Percentiles rank a stretch among this genome's conserved stretches.
phyloP scores from a whole-genome alignment of 495 filamentous ascomycete genomes.

The Peziza echinospora region DNA sequence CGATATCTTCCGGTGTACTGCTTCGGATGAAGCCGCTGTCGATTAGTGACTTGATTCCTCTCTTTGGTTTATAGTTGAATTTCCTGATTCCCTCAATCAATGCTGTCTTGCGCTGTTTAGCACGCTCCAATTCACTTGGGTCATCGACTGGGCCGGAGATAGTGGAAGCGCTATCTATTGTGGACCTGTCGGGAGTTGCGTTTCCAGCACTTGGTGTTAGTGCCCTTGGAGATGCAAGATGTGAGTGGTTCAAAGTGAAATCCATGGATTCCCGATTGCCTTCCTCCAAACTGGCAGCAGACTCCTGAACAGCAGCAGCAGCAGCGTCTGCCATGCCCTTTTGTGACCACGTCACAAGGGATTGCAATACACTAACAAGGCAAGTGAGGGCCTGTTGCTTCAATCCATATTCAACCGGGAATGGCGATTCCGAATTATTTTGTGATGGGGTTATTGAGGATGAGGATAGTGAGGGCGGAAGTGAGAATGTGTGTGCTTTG shows the following conservation, averaged over 20 bases:
- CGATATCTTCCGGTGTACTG: constrained; percentile 58
- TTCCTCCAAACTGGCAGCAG: constrained; percentile 32
- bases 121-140: constrained; percentile 72
- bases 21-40: constrained; percentile 69
- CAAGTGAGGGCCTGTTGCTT: constrained; percentile 76
- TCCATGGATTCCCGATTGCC: constrained; percentile 69
- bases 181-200: constrained; percentile 5
- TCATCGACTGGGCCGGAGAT: constrained; percentile 39
- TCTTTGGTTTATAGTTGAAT: constrained; percentile 97
- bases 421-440: constrained; percentile 29
- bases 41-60: constrained; percentile 65
- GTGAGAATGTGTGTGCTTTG: constrained; percentile 11
- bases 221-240: constrained; percentile 25
- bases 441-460: constrained; percentile 36
- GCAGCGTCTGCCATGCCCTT: constrained; percentile 41
- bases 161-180: constrained; percentile 9
- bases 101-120: constrained; percentile 83
- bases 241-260: constrained; percentile 29
- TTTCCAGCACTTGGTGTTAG: not conserved
- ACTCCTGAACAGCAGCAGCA: not conserved
- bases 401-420: constrained; percentile 67
- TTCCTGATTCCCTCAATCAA: constrained; percentile 67
- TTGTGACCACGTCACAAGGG: constrained; percentile 80
- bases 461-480: constrained; percentile 68
- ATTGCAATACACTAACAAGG: constrained; percentile 68